These are phyloP conservation scores for Penicillium sp. DNA, from an alignment of 2,329 filamentous ascomycete species.

Conservation along the genomic window DNA sequence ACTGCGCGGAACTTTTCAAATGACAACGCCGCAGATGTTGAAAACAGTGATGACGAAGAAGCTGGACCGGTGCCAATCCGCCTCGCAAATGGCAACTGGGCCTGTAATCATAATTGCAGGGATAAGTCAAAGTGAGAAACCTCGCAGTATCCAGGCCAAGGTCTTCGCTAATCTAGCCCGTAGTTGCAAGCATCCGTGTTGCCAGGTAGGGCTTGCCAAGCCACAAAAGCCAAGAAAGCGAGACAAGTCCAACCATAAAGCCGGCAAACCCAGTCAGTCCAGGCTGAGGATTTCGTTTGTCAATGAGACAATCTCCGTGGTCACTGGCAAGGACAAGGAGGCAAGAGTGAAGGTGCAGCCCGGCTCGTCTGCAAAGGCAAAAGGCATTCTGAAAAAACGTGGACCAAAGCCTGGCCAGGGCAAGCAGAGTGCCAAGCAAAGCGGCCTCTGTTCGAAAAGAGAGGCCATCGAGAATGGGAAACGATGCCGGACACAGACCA, in stretches of 20 bases:
- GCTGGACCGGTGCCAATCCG: slow-evolving; percentile 41
- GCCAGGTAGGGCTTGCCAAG: slow-evolving; percentile 63
- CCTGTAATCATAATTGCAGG: slow-evolving; percentile 66
- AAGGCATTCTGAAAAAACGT: too few relatives aligned
- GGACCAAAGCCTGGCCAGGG: too few relatives aligned
- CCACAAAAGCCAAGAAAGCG: slow-evolving; percentile 44
- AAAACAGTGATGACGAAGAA: slow-evolving; percentile 9
- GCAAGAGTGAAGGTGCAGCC: too few relatives aligned
- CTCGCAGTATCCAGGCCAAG: neutral
- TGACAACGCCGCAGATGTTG: slow-evolving; percentile 6
- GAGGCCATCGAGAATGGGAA: too few relatives aligned
- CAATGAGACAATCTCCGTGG: slow-evolving; percentile 12
- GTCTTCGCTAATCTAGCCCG: slow-evolving; percentile 26
- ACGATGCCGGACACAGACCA: slow-evolving; percentile 8
- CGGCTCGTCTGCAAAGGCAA: too few relatives aligned
- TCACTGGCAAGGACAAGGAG: slow-evolving; percentile 3
- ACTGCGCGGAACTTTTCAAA: neutral
- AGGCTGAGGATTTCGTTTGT: slow-evolving; percentile 23
- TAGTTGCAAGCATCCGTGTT: slow-evolving; percentile 67
- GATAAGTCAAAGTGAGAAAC: slow-evolving; percentile 44
- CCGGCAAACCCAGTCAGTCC: slow-evolving; percentile 22
- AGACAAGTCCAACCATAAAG: slow-evolving; percentile 12
- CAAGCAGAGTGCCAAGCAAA: too few relatives aligned
- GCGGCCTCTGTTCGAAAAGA: too few relatives aligned
- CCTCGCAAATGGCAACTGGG: slow-evolving; percentile 65